Evolutionary conservation across 2,329 filamentous ascomycete genomes (phyloP), one percentile per base, ranked within the genome.

Genomic region (Fusarium algeriense): DNA sequence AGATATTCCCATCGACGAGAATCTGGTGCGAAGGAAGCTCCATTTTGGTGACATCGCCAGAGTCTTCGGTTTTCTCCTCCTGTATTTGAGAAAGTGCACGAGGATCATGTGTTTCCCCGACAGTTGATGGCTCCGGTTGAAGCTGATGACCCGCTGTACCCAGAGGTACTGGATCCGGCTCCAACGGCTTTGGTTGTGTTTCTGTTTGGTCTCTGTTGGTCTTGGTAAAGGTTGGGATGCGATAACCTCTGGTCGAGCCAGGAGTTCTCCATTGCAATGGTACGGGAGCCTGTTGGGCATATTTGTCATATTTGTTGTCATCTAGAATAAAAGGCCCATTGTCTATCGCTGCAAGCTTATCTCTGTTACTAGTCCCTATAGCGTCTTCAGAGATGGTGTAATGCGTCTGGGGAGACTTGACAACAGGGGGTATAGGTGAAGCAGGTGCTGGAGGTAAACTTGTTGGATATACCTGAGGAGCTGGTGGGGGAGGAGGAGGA

Each of bases 361-460:
- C 28, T 30, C 61, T 60, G 1, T 20, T 46, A 6, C 34, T 54
- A 6, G 38, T 15, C 11, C 46, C 56, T 37, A 53, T 54, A 12
- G 34, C 11, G 13, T 64, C 48, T 14, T 41, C 34, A 7, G 61
- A 60, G 2, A 64, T 64, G 6, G 61, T 64, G 23, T 64, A 64
- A 26, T 59, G 32, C 5, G 32, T 35, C 43, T 44, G 44, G 17
- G 23, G 10, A 6, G 44, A n/a, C 15, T n/a, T 40, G 14, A 26
- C 2, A 17, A 17, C 6, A 5, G 32, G 40, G 5, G 12, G 13
- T 6, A 5, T 1, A 34, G 52, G 37, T 32, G 52, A 32, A 17
- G 6, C 12, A 40, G 38, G n/a, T 20, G 4, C 38, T 13, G n/a
- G n/a, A n/a, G 38, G 38, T 20, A 40, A 3, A 12, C 8, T 20